Base-by-base conservation (phyloP, 768 basidiomycete species). In the Sporobolomyces roseus region DNA sequence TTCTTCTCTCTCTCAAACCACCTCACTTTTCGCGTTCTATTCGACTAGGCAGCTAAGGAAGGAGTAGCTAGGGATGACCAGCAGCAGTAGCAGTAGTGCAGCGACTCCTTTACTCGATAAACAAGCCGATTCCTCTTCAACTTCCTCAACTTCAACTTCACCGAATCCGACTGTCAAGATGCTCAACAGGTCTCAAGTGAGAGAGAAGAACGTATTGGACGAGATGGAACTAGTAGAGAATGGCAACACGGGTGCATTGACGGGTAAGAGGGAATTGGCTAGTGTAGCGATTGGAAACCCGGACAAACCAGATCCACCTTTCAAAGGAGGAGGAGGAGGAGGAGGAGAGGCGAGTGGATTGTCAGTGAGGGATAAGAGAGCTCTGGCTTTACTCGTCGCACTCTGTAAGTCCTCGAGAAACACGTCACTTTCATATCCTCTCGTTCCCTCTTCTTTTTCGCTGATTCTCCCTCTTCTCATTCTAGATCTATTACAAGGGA, bases 361-460 rank as follows among this genome's bases (percentile, higher is more conserved):
- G 72, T 87, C 87, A 43, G 74, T 82, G 35, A 87, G 86, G 77
- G 93, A 98, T 80, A 89, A 88, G 79, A 82, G 85, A 74, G 89
- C 87, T 55, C 91, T 98, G 83, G 85, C 84, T 6, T 80, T 98
- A 61, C 81, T 97, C 38, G 87, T 91, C 78, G 81, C 92, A 74
- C 82, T 98, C 56, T 97, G 92, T 94, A 75, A 81, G 92, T 84
- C 78, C 29, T 23, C 21, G n/a, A n/a, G n/a, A n/a, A n/a, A n/a
- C n/a, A n/a, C n/a, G n/a, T n/a, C n/a, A n/a, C n/a, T n/a, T n/a
- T n/a, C n/a, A n/a, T n/a, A n/a, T n/a, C 5, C 35, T 61, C 62
- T 52, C 58, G 63, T 4, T 71, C 50, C 19, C n/a, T 60, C 25
- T 52, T 49, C 64, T 23, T 23, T 5, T 29, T n/a, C 56, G 10